Base-by-base conservation (phyloP, 2,329 filamentous ascomycete genomes). In the Cercospora sp. region DNA sequence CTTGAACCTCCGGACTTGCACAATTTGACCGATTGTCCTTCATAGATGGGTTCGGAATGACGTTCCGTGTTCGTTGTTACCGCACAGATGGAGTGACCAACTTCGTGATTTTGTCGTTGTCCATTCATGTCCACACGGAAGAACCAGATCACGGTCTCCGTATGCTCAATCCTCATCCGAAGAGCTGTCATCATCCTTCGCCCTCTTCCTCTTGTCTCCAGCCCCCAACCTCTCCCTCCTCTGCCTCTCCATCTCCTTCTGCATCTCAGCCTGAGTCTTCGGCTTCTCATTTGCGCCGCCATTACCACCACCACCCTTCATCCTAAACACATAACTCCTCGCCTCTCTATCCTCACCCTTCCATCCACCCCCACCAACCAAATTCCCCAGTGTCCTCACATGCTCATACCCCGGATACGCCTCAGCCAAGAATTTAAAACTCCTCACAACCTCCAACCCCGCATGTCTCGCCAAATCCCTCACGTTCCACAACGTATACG, bases 401-500 rank as follows among this genome's bases (percentile, higher is more conserved):
- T 94, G 91, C 69, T 80, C 83, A 78, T 95, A 95, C 0, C 89
- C 89, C 0, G 90, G 90, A 77, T 94, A 95, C 26, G 85, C 87
- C 16, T 75, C 81, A 5, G 87, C 84, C 70, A 87, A 84, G 76
- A 95, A 95, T 66, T 81, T 82, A 77, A 91, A 94, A 78, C 90
- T 93, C 74, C 86, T 82, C 73, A 89, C 84, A 40, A 93, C 90
- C 75, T 87, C 86, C 61, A 94, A 81, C 5, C 91, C 91, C 4
- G 85, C 85, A 78, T 97, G 92, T 6, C 94, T 86, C 1, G 88
- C 95, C 30, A 99, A 84, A 81, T 97, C 94, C 40, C 90, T 87
- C 28, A 98, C 86, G 81, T 98, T 97, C 95, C 95, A 99, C 0
- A 97, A 85, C 2, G 93, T 94, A 79, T 99, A 99, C 0, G 95